These are phyloP conservation scores for Cyathus striatus DNA, from an alignment of 768 basidiomycete genomes.

Conservation along the genomic window DNA sequence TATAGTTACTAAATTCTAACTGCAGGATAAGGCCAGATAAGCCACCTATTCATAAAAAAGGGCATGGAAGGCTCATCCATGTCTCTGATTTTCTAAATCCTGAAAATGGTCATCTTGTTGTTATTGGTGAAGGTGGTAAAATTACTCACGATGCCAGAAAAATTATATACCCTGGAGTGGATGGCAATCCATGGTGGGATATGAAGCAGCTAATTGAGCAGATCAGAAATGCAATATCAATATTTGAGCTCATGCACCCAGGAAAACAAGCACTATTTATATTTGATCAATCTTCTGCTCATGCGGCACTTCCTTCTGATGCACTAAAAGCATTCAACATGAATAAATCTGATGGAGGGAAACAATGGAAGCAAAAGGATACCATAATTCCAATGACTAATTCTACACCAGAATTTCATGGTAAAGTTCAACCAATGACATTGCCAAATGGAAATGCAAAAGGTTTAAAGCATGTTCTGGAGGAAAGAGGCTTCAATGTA, in stretches of 20 bases:
- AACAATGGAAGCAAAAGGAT: slow-evolving; percentile 24
- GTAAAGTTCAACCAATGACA: slow-evolving; percentile 30
- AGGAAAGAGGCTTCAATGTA: slow-evolving; percentile 1
- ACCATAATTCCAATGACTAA: slow-evolving; percentile 33
- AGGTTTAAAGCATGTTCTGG: slow-evolving; percentile 1
- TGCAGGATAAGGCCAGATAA: slow-evolving; percentile 16
- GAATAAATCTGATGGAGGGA: slow-evolving; percentile 35
- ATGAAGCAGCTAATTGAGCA: slow-evolving; percentile 25
- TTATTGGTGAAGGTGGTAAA: slow-evolving; percentile 13
- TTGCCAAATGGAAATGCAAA: slow-evolving; percentile 15
- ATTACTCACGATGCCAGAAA: slow-evolving; percentile 22
- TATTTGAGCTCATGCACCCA: slow-evolving; percentile 32
- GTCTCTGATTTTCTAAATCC: slow-evolving; percentile 32
- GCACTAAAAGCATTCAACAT: slow-evolving; percentile 36
- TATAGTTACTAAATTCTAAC: no score
- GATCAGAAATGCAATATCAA: slow-evolving; percentile 21
- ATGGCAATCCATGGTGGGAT: slow-evolving; percentile 35
- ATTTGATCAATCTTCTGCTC: slow-evolving; percentile 39
- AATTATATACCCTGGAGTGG: slow-evolving; percentile 31
- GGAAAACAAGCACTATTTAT: slow-evolving; percentile 25
- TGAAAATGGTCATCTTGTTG: slow-evolving; percentile 18
- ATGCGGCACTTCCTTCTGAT: slow-evolving; percentile 28
- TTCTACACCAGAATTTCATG: slow-evolving; percentile 16
- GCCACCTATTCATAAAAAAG: slow-evolving; percentile 23
- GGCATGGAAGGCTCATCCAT: slow-evolving; percentile 26